Percentiles rank a stretch among this genome's conserved stretches.
phyloP scores from a whole-genome alignment of 441 rosid species.

The Theobroma grandiflorum region DNA sequence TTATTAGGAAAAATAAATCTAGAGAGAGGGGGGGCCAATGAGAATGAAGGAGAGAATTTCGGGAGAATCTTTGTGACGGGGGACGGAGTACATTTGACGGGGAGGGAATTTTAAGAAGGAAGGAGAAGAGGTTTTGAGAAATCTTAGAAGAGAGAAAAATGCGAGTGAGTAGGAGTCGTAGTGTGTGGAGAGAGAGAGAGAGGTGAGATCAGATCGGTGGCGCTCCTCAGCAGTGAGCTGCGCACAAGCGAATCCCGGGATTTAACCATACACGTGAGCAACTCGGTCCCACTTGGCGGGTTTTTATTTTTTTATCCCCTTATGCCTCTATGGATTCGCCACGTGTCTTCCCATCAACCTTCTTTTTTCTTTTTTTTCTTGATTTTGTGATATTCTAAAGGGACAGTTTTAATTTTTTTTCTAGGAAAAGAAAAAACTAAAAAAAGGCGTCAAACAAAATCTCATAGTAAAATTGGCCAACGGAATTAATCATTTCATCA shows the following conservation, averaged over 20 bases:
- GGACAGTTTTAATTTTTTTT: not conserved
- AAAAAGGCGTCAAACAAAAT: too few species aligned
- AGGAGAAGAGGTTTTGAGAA: not conserved
- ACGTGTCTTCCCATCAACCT: constrained; percentile 20
- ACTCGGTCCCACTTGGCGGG: constrained; percentile 20
- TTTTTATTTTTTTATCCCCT: constrained; percentile 5
- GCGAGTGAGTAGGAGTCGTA: not conserved
- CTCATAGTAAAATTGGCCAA: not conserved
- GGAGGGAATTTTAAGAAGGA: not conserved
- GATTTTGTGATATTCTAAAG: not conserved
- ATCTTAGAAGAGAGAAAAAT: not conserved
- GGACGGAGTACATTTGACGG: constrained; percentile 26
- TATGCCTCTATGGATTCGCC: constrained; percentile 26
- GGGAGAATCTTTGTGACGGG: constrained; percentile 25
- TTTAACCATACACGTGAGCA: constrained; percentile 43
- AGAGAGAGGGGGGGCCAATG: not conserved
- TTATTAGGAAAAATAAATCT: not conserved
- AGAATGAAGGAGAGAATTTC: constrained; percentile 25
- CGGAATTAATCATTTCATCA: not conserved
- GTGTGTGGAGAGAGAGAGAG: not conserved
- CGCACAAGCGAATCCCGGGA: constrained; percentile 36
- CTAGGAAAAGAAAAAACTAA: not conserved
- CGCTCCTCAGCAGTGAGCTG: not conserved
- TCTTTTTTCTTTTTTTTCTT: not conserved
- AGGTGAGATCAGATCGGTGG: constrained; percentile 34